Evolutionary conservation across 768 basidiomycete species (phyloP), one percentile per base, ranked within the genome.

Genomic region (Kwoniella bestiolae): DNA sequence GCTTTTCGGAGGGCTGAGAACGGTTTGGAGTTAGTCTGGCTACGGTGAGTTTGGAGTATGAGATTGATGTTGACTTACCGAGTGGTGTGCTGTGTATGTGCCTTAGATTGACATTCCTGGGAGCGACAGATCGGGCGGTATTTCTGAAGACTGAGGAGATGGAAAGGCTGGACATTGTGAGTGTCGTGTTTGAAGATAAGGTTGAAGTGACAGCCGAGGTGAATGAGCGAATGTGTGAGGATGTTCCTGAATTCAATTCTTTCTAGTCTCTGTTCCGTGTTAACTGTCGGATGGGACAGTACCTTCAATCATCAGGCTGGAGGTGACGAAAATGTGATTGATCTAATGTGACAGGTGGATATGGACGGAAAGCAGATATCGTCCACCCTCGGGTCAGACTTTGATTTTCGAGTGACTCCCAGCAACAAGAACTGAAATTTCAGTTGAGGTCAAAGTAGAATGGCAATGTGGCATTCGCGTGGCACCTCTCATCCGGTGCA

Each of bases 1-100:
- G 41, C 56, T 59, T 65, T 65, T 8, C 56, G 56, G 4, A 65
- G 49, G 31, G 51, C 63, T 65, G 26, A 3, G 28, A 51, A 4
- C 14, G 8, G 21, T 5, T 51, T 23, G 16, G 29, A 11, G 25
- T 51, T 26, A 51, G 38, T 18, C 12, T 18, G 14, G 18, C 18
- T 14, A 41, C n/a, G n/a, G 38, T 41, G 18, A 6, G 2, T 41
- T 0, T 14, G 4, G 38, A 18, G 8, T 11, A 41, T 11, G 18
- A 41, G 35, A 41, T 38, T 41, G 38, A n/a, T n/a, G n/a, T n/a
- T n/a, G 46, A 47, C 46, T 14, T 47, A 47, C 46, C 21, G 18
- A 47, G 11, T 47, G 46, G 46, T n/a, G 46, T n/a, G 25, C 46
- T 21, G 25, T 47, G 46, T 14, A 47, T 5, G n/a, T 21, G 11